A percentile compares a stretch with the other conserved stretches of the same genome.
Conservation (phyloP, 2,329 filamentous ascomycete species). For the Claviceps sp. region DNA sequence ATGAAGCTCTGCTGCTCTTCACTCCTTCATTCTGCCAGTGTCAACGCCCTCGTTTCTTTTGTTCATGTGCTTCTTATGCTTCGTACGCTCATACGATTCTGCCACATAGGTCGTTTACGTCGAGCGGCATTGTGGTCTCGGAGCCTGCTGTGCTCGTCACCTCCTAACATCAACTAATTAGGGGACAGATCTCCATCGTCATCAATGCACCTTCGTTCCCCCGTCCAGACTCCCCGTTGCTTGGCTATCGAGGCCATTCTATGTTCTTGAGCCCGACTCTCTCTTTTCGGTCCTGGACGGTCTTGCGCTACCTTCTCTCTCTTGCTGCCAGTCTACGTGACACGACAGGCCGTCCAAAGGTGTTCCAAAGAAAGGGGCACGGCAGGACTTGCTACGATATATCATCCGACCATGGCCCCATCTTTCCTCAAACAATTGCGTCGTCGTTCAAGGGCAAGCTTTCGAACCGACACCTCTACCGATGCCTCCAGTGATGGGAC, state of each 20-base stretch:
- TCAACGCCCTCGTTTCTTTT: neutral
- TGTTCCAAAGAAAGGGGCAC: neutral
- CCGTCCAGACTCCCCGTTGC: neutral
- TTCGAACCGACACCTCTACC: conserved; percentile 50
- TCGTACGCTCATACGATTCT: neutral
- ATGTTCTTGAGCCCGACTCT: neutral
- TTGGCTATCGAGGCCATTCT: neutral
- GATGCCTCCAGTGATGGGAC: conserved; percentile 49
- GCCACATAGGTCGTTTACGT: neutral
- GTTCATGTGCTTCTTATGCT: neutral
- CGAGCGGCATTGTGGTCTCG: neutral
- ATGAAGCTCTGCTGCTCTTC: neutral
- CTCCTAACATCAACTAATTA: neutral
- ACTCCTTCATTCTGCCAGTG: neutral
- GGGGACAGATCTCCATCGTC: neutral
- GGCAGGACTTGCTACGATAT: conserved; percentile 1
- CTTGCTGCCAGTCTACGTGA: neutral
- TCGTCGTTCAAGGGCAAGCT: conserved; percentile 62
- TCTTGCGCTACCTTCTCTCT: neutral
- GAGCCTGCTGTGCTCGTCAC: neutral
- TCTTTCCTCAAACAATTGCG: conserved; percentile 66
- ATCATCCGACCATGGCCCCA: conserved; percentile 34
- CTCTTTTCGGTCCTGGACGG: neutral
- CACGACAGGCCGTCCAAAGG: neutral
- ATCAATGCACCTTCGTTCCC: neutral